Base-by-base conservation (phyloP, 2,329 filamentous ascomycete species). In the Neonectria ditissima region DNA sequence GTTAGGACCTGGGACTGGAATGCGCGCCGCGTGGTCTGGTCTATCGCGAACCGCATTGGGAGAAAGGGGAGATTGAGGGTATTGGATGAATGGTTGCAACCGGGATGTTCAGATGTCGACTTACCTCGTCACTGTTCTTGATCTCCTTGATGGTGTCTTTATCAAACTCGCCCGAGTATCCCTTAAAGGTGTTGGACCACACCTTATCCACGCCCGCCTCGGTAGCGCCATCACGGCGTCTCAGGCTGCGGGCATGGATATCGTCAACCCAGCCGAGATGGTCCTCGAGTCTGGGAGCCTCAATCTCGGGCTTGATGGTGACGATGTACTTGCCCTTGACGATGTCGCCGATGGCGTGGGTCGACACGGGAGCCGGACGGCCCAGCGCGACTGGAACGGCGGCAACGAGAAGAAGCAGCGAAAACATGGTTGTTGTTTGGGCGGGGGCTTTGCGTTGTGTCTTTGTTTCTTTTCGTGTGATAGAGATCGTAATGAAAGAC, bases 281-380 rank as follows among this genome's bases (percentile, higher is more conserved):
- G 32, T 69, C 65, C n/a, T 77, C 75, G 26, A 81, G 65, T n/a
- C 75, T 69, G 1, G 71, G 65, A 16, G 73, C 63, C 14, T 67
- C 66, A 44, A 79, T 68, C 32, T 75, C 74, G 9, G 77, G 73
- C 70, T 82, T 81, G 20, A 84, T 67, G 34, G 81, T 84, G 71
- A 84, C 72, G 60, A 84, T 84, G 71, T 83, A 84, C 67, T 79
- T 81, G 66, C 76, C 76, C 51, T 78, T 69, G 43, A 80, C 65
- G 39, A 79, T 65, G 55, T 70, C 69, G 3, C 51, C 45, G 30
- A 62, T 60, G 26, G 50, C 16, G 13, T 28, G 48, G 37, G 24
- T 34, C 16, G 55, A 41, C 30, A 63, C 32, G 34, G 54, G 30
- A 48, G 59, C 32, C 13, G 59, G 47, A 10, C 47, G 47, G n/a